Evolutionary conservation across 495 filamentous ascomycete species (phyloP), one percentile per base, ranked within the genome.

Genomic region (Rostrohypoxylon terebratum): DNA sequence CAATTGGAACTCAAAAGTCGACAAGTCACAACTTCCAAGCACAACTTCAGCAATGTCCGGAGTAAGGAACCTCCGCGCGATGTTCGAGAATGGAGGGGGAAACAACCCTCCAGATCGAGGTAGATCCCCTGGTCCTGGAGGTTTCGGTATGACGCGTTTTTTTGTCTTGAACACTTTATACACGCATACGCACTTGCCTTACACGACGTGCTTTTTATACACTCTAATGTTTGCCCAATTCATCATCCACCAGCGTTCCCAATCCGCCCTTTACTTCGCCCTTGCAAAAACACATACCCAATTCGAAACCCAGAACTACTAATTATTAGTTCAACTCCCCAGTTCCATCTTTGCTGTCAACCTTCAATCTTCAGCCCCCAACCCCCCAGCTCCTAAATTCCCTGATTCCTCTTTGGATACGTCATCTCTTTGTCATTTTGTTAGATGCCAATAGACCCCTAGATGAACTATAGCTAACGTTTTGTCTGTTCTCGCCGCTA

Each of bases 71-170:
- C 88, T 97, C 66, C 88, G 93, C 63, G 94, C 94, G 74, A 93
- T 93, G 85, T 97, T 97, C 78, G 94, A 97, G 84, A 90, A 88
- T 72, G 89, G 87, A 76, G 86, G 86, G 72, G 85, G 86, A 40
- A 79, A 81, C 10, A 89, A 88, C 48, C 88, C 91, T 59, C 90
- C 91, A 34, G 89, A 91, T 64, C 89, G 92, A 77, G 92, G 93
- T 64, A 87, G 91, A 77, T 93, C 92, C 44, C 90, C 92, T 62
- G 89, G 85, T 59, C 73, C 73, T 13, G 69, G 73, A 42, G 71
- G 76, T 51, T 34, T 68, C 45, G 73, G 77, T 79, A 77, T 68
- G 75, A 44, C 64, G 40, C 69, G 50, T 69, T 63, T 70, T 63
- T 70, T 45, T 68, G 16, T 67, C 45, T 63, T 47, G 33, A 48